Base-by-base conservation (phyloP, 805 yeast genomes). In the Yamadazyma nakazawae region DNA sequence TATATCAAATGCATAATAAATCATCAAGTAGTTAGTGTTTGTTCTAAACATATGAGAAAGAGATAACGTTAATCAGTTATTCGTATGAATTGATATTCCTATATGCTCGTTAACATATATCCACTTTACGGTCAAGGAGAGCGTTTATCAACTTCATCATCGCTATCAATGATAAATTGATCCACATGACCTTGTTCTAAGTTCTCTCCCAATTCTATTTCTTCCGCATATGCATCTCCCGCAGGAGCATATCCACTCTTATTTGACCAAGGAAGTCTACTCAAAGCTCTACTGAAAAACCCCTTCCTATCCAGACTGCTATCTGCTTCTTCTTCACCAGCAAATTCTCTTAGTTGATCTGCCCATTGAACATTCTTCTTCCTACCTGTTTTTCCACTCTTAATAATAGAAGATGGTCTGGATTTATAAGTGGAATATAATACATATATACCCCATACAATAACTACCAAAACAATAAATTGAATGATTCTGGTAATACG, bases 361-460 rank as follows among this genome's bases (percentile, higher is more conserved):
- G 76, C 76, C 78, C 78, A 72, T 57, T 67, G 76, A 13, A 72
- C 78, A 42, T 71, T 72, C 57, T 72, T 72, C 60, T 70, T 71
- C 43, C 61, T 65, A 1, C 65, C 63, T 12, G 63, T 45, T 4
- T 66, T 50, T 4, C 68, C 56, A 6, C 70, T 61, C 45, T 67
- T 69, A 54, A 72, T 71, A 40, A 72, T 72, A 4, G 75, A 70
- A 9, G 74, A 59, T 13, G 76, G 75, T 40, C 66, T 54, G 25
- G 74, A 60, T 44, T 54, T 60, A 58, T 68, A 70, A 6, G 70
- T 59, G 8, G 65, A 45, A 54, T 70, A 70, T 36, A 71, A 57
- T 13, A 70, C 62, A 50, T 67, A 70, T 5, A 70, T 40, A 4
- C 75, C 75, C 76, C 75, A 72, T 8, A 71, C 51, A 24, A 70